Evolutionary conservation across 2,329 filamentous ascomycete species (phyloP), one percentile per base, ranked within the genome.

Genomic region (Akanthomyces lecanii): DNA sequence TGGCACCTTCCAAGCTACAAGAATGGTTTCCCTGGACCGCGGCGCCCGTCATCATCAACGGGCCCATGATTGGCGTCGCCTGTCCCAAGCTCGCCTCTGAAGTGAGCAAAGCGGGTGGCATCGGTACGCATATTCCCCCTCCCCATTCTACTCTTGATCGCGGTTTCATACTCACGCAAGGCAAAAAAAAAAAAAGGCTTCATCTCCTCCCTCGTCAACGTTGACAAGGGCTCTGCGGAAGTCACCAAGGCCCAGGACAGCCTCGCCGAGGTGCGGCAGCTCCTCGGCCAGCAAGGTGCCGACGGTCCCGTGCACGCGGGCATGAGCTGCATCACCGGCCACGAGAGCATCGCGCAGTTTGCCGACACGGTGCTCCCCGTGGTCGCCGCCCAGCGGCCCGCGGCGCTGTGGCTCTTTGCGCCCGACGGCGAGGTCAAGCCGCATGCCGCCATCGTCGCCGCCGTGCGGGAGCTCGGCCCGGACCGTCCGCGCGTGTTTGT

Each of bases 321-420:
- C 61, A 67, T 70, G 8, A 68, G 73, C 64, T 86, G 90, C 72
- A 79, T 89, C 61, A 82, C 85, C 52, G 85, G 84, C 62, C 73
- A 81, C 58, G 71, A 74, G 25, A 76, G 76, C 28, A 68, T 76
- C 2, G n/a, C 64, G 0, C 66, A 73, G 57, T 82, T 83, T 66
- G 64, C 67, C 30, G 65, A 72, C 62, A 79, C 77, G n/a, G 76
- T 78, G 1, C 70, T 85, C 2, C 80, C 81, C 1, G 66, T 88
- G 14, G 75, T 90, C 21, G 69, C 70, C 28, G 74, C 77, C 64
- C 81, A 86, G 71, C 74, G 73, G 0, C 86, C 87, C 1, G 81
- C 81, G 2, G 87, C 85, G 0, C 77, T 87, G 10, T 90, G 88
- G 88, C 79, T 90, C 53, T 90, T 89, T 69, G 87, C 87, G 3